These are phyloP conservation scores for Fusarium albidum DNA, from an alignment of 2,329 filamentous ascomycete species.

Conservation along the genomic window DNA sequence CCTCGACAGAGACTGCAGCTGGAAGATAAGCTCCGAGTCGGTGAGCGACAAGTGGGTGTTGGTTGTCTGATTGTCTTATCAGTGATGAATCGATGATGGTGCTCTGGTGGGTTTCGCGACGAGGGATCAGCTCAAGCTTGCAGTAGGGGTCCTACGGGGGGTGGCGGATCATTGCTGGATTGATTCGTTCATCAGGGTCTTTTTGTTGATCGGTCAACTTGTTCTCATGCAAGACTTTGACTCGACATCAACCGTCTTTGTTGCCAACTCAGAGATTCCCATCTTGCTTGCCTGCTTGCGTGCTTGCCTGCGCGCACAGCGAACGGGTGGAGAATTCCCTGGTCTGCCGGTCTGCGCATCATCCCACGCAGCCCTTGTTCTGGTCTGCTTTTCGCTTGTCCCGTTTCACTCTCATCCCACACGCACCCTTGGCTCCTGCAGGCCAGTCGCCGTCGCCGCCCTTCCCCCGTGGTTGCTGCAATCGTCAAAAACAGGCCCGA, in stretches of 20 bases:
- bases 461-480: conserved; percentile 10
- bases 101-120: no score
- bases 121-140: no score
- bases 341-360: conserved; percentile 2
- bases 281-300: no score
- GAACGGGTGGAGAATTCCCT: conserved; percentile 27
- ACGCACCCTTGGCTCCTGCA: not conserved
- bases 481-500: conserved; percentile 7
- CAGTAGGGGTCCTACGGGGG: conserved; percentile 13
- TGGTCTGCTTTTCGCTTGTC: conserved; percentile 1
- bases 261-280: not conserved
- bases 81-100: conserved; percentile 14
- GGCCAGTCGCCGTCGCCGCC: conserved; percentile 6
- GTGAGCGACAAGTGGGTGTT: conserved; percentile 16
- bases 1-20: conserved; percentile 1
- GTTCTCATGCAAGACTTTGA: no score
- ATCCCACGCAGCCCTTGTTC: conserved; percentile 21
- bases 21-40: conserved; percentile 38
- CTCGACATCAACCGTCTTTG: no score
- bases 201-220: not conserved
- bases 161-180: conserved; percentile 9
- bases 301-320: no score
- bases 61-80: not conserved
- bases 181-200: not conserved
- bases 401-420: not conserved